A percentile compares a stretch with the other conserved stretches of the same genome.
phyloP scores from a whole-genome alignment of 345 rosid genomes.

The Aethionema arabicum region DNA sequence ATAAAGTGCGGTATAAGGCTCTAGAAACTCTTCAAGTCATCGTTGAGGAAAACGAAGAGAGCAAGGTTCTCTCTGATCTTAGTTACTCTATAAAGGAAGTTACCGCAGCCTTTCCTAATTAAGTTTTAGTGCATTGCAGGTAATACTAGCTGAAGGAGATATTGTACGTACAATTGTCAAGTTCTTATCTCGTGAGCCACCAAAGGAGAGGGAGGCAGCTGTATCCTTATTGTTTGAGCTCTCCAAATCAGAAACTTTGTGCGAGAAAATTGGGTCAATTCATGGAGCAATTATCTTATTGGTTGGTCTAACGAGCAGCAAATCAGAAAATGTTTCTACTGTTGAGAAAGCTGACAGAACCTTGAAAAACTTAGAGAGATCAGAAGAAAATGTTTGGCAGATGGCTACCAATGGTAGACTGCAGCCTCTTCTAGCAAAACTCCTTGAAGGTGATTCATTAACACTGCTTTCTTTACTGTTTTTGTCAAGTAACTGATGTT shows the following conservation, averaged over 20 bases:
- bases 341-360: slow-evolving; percentile 86
- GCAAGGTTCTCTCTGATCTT: slow-evolving; percentile 60
- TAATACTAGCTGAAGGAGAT: slow-evolving; percentile 82
- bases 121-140: slow-evolving; percentile 48
- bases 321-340: slow-evolving; percentile 72
- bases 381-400: slow-evolving; percentile 80
- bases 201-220: slow-evolving; percentile 83
- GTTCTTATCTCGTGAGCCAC: slow-evolving; percentile 68
- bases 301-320: slow-evolving; percentile 91
- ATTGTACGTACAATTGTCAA: slow-evolving; percentile 88
- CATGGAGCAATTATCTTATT: slow-evolving; percentile 88
- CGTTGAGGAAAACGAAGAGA: slow-evolving; percentile 75
- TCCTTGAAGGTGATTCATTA: slow-evolving; percentile 68
- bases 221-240: slow-evolving; percentile 84
- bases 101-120: slow-evolving; percentile 15
- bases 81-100: slow-evolving; percentile 18
- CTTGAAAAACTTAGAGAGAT: slow-evolving; percentile 70
- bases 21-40: slow-evolving; percentile 74
- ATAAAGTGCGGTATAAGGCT: slow-evolving; percentile 67
- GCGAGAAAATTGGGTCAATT: slow-evolving; percentile 86
- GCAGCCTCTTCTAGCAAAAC: slow-evolving; percentile 74
- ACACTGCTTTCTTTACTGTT: background rate
- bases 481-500: background rate
- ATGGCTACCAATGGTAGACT: slow-evolving; percentile 90
- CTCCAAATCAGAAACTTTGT: slow-evolving; percentile 75